Conservation (phyloP, 2,329 filamentous ascomycete genomes). For the Seiridium unicorne region DNA sequence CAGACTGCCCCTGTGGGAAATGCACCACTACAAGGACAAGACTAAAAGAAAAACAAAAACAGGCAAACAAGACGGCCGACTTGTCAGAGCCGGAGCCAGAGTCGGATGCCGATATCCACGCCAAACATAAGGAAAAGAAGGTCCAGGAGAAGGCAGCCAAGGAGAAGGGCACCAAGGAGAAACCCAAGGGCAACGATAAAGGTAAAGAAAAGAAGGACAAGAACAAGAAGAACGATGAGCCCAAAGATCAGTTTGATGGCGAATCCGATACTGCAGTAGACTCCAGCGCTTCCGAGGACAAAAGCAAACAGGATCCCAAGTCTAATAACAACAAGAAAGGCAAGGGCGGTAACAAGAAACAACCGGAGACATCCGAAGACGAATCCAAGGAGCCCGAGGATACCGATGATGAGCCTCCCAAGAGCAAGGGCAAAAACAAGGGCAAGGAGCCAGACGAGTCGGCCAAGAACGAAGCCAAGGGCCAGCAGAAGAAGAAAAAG, state of each 20-base stretch:
- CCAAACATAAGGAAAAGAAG: conserved; percentile 17
- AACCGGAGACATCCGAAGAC: conserved; percentile 1
- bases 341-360: conserved; percentile 9
- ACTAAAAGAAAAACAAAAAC: conserved; percentile 18
- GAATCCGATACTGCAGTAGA: conserved; percentile 9
- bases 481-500: conserved; percentile 67
- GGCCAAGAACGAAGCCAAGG: conserved; percentile 66
- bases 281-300: conserved; percentile 13
- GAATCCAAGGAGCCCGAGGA: background rate
- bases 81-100: background rate
- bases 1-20: conserved; percentile 31
- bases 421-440: conserved; percentile 4
- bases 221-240: conserved; percentile 8
- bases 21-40: conserved; percentile 26
- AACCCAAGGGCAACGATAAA: conserved; percentile 2
- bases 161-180: conserved; percentile 17
- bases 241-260: conserved; percentile 12
- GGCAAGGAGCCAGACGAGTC: background rate
- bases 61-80: conserved; percentile 5
- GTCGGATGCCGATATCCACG: conserved; percentile 7
- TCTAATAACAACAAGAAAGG: conserved; percentile 8
- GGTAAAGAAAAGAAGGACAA: conserved; percentile 5
- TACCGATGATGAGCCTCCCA: background rate
- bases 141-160: conserved; percentile 15
- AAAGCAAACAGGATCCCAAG: conserved; percentile 10